Base-by-base conservation (phyloP, 2,329 filamentous ascomycete species). In the Claviceps africana region DNA sequence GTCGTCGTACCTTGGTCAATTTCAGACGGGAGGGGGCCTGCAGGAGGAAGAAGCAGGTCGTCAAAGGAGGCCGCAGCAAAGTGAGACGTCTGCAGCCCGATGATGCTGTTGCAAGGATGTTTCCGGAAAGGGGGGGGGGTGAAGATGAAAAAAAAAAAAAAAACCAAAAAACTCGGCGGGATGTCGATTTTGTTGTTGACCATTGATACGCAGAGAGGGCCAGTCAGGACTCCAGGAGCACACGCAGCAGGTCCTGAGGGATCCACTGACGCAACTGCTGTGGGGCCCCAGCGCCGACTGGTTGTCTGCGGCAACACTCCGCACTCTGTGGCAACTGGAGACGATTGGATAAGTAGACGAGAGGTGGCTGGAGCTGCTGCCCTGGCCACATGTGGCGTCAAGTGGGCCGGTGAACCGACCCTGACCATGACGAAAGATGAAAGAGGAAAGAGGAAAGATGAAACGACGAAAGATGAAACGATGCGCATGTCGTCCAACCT, bases 321-420 rank as follows among this genome's bases (percentile, higher is more conserved):
- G n/a, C n/a, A n/a, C n/a, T 69, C 66, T 67, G 67, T 69, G 66
- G 67, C 67, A 69, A 69, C 66, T 59, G 52, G 44, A 30, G 15
- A 33, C 7, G 3, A 30, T n/a, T n/a, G 35, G 22, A 9, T 9
- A 30, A n/a, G 21, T 37, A 21, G 8, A 11, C 13, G 13, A 48
- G 1, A 33, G 46, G 52, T 44, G 52, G 52, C 52, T 48, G 45
- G 6, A 39, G 40, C 42, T 22, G 8, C 33, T 3, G 2, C 2
- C 43, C n/a, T n/a, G n/a, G 53, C 53, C 53, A 52, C 53, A 10
- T 47, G 53, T 52, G 53, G 53, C 53, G 52, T 44, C 19, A 3
- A n/a, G 19, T 10, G 11, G 40, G 40, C 40, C 11, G 25, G 21
- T 25, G 17, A 6, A 28, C 13, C 22, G 15, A 10, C 11, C 6